Evolutionary conservation across 192 early-diverging fungal species (phyloP).

Genomic region (Podila verticillata): DNA sequence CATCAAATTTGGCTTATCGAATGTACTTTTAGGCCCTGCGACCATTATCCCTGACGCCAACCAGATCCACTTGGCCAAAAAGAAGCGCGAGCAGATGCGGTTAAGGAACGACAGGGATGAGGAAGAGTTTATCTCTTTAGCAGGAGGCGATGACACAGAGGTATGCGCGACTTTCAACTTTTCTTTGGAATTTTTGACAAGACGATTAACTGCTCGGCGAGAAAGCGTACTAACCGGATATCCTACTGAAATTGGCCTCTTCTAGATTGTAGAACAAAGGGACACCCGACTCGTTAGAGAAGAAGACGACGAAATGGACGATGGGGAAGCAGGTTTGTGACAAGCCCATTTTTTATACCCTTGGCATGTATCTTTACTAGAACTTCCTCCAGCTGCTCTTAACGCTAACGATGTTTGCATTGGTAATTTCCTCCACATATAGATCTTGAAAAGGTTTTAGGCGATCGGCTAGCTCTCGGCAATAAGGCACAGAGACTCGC

Average conservation of each 20-base stretch:
- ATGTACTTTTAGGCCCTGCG: conserved; percentile 1
- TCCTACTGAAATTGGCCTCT: too few relatives aligned
- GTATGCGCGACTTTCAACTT: background rate
- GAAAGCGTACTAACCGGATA: too few relatives aligned
- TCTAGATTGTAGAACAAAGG: conserved; percentile 28
- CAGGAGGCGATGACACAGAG: conserved; percentile 42
- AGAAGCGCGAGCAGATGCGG: conserved; percentile 60
- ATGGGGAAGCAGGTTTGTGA: conserved; percentile 62
- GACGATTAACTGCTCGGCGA: background rate
- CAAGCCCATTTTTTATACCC: too few relatives aligned
- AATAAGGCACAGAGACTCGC: conserved; percentile 55
- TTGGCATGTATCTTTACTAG: too few relatives aligned
- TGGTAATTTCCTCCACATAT: background rate
- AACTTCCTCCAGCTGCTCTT: too few relatives aligned
- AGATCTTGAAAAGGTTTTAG: conserved; percentile 63
- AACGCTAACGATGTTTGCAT: background rate
- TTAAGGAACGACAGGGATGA: conserved; percentile 42
- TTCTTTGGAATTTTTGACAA: background rate
- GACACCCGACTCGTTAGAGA: conserved; percentile 61
- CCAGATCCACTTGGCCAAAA: conserved; percentile 64
- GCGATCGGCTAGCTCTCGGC: conserved; percentile 58
- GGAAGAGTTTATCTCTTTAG: conserved; percentile 53
- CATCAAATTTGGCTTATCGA: background rate
- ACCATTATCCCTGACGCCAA: conserved; percentile 59
- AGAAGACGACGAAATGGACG: conserved; percentile 66